Conservation (phyloP, 2,329 filamentous ascomycete species). For the Amphichorda felina region DNA sequence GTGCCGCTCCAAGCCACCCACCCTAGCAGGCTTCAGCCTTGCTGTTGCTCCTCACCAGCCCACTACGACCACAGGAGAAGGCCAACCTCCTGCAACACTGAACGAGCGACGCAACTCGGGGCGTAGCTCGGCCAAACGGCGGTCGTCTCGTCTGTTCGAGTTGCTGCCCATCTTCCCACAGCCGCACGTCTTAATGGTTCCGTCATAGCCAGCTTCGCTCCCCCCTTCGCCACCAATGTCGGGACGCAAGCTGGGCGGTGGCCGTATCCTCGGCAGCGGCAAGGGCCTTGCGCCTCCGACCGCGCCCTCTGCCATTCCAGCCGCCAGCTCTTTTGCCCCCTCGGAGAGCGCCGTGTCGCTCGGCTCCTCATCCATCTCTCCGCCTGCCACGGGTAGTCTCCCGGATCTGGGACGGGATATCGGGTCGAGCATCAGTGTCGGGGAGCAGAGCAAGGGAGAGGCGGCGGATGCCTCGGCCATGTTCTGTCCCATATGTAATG, state of each 20-base stretch:
- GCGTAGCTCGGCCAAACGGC: constrained; percentile 1
- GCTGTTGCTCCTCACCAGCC: too few relatives aligned
- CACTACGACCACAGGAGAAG: too few relatives aligned
- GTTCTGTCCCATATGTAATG: constrained; percentile 93
- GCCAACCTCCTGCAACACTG: too few relatives aligned
- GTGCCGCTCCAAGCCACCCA: not conserved
- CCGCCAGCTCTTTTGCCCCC: constrained; percentile 36
- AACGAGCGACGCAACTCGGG: constrained; percentile 1
- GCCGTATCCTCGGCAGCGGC: constrained; percentile 79
- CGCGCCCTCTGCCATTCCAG: constrained; percentile 23
- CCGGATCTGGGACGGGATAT: constrained; percentile 68
- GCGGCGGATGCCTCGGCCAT: constrained; percentile 45
- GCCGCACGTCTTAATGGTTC: not conserved
- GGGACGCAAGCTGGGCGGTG: constrained; percentile 78
- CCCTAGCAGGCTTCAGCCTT: not conserved
- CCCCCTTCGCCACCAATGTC: constrained; percentile 44
- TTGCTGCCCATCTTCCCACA: not conserved
- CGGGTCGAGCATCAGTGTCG: constrained; percentile 65
- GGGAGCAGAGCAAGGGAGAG: constrained; percentile 39
- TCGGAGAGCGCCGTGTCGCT: constrained; percentile 68
- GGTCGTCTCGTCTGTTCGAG: constrained; percentile 2
- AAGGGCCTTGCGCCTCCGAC: constrained; percentile 63
- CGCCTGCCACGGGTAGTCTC: constrained; percentile 37
- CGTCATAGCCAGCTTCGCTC: not conserved
- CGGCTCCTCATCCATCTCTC: constrained; percentile 59